Conservation (phyloP, 352 stramenopile genomes). For the Phytophthora hybrid region DNA sequence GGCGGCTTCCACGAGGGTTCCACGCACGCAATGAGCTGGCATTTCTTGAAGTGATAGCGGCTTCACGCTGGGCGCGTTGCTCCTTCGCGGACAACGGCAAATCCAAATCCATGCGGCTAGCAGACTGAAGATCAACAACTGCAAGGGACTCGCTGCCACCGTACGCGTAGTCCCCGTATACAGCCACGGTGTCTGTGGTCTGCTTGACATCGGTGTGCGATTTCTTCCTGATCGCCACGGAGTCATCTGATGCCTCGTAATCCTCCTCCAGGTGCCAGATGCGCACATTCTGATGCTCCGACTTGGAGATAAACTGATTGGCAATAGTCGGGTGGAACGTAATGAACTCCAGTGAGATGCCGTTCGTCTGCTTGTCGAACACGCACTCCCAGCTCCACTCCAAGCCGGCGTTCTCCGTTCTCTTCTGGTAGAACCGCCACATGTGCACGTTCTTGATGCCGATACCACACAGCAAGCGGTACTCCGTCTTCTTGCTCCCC, state of each 20-base stretch:
- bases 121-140: constrained; percentile 66
- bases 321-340: constrained; percentile 63
- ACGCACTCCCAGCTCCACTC: constrained; percentile 85
- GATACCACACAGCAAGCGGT: constrained; percentile 82
- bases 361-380: constrained; percentile 89
- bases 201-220: constrained; percentile 79
- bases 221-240: constrained; percentile 69
- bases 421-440: constrained; percentile 80
- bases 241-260: constrained; percentile 36
- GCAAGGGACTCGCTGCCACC: constrained; percentile 73
- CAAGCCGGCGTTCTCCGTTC: constrained; percentile 12
- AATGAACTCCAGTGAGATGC: constrained; percentile 85
- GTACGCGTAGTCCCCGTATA: constrained; percentile 82
- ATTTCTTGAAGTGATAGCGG: constrained; percentile 42
- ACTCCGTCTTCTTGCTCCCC: constrained; percentile 62
- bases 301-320: constrained; percentile 86
- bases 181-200: constrained; percentile 65
- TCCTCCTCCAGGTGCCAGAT: constrained; percentile 84
- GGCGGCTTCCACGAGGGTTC: constrained; percentile 49
- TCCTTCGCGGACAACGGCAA: constrained; percentile 73
- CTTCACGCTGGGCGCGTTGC: constrained; percentile 54
- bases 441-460: constrained; percentile 91
- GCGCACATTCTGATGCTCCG: constrained; percentile 85
- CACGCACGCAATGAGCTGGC: constrained; percentile 49
- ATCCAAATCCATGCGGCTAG: constrained; percentile 74